Percentiles rank a stretch among this genome's conserved stretches.
Evolutionary conservation across 179 eudicot genomes (phyloP).

Genomic region (Amaranthus tricolor): DNA sequence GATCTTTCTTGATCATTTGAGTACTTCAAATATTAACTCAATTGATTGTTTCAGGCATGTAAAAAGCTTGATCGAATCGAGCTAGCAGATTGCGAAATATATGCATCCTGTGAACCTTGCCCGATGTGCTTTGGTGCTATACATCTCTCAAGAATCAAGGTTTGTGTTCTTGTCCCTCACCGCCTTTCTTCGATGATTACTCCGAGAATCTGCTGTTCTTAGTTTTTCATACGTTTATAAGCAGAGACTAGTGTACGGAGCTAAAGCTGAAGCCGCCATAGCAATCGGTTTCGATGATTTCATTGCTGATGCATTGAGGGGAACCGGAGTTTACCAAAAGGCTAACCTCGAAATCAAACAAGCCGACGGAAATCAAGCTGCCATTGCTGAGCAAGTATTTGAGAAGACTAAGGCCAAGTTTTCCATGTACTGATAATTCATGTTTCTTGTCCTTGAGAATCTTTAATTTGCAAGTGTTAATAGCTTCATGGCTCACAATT

Average conservation of each 20-base stretch:
- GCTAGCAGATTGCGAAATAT: conserved; percentile 83
- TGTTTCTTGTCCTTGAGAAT: conserved; percentile 6
- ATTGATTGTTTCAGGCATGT: conserved; percentile 58
- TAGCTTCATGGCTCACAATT: no score
- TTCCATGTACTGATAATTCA: conserved; percentile 39
- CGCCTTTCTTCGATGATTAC: neutral
- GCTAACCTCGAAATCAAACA: conserved; percentile 73
- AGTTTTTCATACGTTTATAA: neutral
- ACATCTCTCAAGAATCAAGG: conserved; percentile 79
- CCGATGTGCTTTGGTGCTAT: conserved; percentile 94
- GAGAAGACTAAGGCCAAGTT: conserved; percentile 84
- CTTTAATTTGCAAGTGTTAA: no score
- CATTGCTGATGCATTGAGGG: conserved; percentile 87
- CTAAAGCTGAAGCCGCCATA: conserved; percentile 91
- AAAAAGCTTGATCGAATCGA: conserved; percentile 64
- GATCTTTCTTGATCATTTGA: neutral
- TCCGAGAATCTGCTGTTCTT: neutral
- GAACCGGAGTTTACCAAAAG: conserved; percentile 83
- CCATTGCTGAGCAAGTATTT: conserved; percentile 80
- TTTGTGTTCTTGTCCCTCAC: conserved; percentile 8
- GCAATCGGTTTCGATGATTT: conserved; percentile 78
- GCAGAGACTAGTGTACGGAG: conserved; percentile 90
- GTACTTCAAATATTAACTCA: neutral
- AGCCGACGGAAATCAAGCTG: conserved; percentile 73
- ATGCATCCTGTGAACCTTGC: conserved; percentile 86